Percentiles rank a stretch among this genome's conserved stretches.
phyloP scores from a whole-genome alignment of 2,329 filamentous ascomycete species.

The Colletotrichum plurivorum region DNA sequence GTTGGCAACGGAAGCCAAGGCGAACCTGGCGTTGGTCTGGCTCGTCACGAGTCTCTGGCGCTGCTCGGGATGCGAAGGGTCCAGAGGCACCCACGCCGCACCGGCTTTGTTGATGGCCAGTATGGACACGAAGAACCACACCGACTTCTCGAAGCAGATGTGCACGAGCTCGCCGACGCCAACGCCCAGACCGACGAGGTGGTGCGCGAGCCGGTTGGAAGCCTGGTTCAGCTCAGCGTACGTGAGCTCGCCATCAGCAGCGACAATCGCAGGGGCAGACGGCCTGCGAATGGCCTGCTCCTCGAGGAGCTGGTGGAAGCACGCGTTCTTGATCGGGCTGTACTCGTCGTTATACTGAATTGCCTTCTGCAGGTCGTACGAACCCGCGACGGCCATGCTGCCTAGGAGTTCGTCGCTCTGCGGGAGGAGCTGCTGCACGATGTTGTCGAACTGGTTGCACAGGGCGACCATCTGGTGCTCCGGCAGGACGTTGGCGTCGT shows the following conservation, averaged over 20 bases:
- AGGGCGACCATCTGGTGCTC: not conserved
- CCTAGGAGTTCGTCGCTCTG: not conserved
- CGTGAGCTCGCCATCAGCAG: slow-evolving; percentile 42
- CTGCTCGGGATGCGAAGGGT: slow-evolving; percentile 36
- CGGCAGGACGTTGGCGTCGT: slow-evolving; percentile 13
- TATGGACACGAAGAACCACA: slow-evolving; percentile 45
- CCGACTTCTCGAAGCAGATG: slow-evolving; percentile 47
- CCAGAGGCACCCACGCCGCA: slow-evolving; percentile 48
- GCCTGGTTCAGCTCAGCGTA: slow-evolving; percentile 41
- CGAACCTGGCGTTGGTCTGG: not conserved
- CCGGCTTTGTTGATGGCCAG: slow-evolving; percentile 49
- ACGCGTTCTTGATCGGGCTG: not conserved
- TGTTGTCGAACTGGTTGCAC: no score
- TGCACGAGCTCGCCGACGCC: slow-evolving; percentile 42
- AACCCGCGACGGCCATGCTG: not conserved
- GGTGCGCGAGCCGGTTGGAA: slow-evolving; percentile 35
- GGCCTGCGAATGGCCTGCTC: not conserved
- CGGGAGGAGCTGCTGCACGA: slow-evolving; percentile 5
- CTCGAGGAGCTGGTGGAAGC: slow-evolving; percentile 10
- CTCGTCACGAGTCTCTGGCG: not conserved
- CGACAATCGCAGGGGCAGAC: slow-evolving; percentile 22
- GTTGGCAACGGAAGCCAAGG: not conserved
- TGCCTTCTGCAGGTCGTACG: not conserved
- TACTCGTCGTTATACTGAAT: slow-evolving; percentile 17
- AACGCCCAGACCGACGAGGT: slow-evolving; percentile 40